phyloP scores from a whole-genome alignment of 495 filamentous ascomycete genomes.

The Annulohypoxylon stygium region DNA sequence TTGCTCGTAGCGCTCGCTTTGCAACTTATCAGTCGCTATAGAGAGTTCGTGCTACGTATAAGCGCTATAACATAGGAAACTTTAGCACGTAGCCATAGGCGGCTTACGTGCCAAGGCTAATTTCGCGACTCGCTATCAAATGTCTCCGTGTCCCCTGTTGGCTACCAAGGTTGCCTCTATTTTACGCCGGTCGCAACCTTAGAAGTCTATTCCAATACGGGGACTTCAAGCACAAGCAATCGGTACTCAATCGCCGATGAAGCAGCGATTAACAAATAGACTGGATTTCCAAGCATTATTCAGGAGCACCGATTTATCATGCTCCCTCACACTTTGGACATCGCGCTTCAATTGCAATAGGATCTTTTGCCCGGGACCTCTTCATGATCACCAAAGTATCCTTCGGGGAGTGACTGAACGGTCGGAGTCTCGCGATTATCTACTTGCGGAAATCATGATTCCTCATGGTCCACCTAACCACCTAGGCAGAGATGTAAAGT shows the following conservation, averaged over 20 bases:
- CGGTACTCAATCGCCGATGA: neutral
- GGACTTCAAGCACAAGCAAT: neutral
- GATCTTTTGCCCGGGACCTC: too few species aligned
- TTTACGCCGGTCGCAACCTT: neutral
- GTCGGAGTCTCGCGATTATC: conserved; percentile 12
- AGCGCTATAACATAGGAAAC: too few species aligned
- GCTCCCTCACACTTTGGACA: too few species aligned
- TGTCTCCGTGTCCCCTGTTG: neutral
- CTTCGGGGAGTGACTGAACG: neutral
- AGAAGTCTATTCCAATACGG: too few species aligned
- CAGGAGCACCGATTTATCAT: neutral
- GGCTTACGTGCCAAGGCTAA: neutral
- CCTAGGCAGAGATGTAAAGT: neutral
- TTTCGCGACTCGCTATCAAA: neutral
- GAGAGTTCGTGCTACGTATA: too few species aligned
- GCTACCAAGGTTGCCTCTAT: neutral
- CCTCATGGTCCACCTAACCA: neutral
- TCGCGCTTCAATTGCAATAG: too few species aligned
- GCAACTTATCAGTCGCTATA: too few species aligned
- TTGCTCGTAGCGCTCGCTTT: neutral
- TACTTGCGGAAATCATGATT: conserved; percentile 5
- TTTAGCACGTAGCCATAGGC: too few species aligned
- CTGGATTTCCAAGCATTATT: neutral
- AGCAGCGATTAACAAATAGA: neutral
- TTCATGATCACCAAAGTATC: too few species aligned